Conservation (phyloP, 1,139 yeast genomes). For the Taphrina confusa region DNA sequence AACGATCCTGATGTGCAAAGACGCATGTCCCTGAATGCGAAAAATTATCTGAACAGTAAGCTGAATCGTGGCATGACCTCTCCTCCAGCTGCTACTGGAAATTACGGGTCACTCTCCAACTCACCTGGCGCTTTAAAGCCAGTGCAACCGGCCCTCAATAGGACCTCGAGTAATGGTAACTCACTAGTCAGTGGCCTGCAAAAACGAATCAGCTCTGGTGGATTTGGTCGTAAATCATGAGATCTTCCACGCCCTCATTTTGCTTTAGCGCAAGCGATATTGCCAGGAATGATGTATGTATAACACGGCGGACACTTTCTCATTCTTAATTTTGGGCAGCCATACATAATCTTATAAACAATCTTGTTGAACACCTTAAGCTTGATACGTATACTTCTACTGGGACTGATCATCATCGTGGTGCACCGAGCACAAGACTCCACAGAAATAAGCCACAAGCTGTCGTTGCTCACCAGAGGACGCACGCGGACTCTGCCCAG, state of each 20-base stretch:
- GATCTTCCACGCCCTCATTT: too few relatives aligned
- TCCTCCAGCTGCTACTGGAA: background rate
- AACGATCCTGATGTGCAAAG: conserved; percentile 13
- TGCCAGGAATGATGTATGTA: too few relatives aligned
- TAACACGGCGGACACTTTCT: too few relatives aligned
- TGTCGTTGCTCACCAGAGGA: too few relatives aligned
- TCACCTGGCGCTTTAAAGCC: conserved; percentile 2
- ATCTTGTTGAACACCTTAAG: too few relatives aligned
- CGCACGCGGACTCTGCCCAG: too few relatives aligned
- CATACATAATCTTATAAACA: too few relatives aligned
- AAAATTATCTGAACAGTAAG: conserved; percentile 7
- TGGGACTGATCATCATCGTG: too few relatives aligned
- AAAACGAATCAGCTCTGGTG: conserved; percentile 27
- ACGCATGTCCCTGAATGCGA: conserved; percentile 19
- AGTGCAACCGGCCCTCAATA: conserved; percentile 3
- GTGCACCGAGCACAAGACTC: too few relatives aligned
- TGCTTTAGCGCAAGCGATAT: background rate
- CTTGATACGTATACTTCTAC: too few relatives aligned
- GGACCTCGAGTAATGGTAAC: conserved; percentile 21
- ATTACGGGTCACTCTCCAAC: background rate
- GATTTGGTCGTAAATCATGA: conserved; percentile 8
- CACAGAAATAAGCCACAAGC: too few relatives aligned
- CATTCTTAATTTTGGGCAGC: too few relatives aligned
- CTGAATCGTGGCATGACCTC: conserved; percentile 3
- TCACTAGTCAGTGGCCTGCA: conserved; percentile 28